These are phyloP conservation scores for Plantago major DNA, from an alignment of 257 asterid species.

Conservation along the genomic window DNA sequence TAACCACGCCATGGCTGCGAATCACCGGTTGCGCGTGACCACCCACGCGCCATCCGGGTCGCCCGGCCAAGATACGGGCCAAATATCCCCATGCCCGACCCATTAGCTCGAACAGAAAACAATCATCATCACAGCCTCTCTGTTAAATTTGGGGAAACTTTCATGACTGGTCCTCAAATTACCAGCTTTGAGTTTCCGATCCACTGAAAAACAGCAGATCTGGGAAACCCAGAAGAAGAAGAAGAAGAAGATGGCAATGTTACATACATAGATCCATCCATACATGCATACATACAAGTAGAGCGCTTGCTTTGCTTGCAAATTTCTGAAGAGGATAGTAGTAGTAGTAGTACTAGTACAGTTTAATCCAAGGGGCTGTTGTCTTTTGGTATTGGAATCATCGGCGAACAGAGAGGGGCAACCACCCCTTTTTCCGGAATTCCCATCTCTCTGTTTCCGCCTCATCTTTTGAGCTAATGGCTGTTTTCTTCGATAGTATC, in stretches of 20 bases:
- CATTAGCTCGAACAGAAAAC: slow-evolving; percentile 1
- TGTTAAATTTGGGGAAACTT: too few relatives aligned
- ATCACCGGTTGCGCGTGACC: slow-evolving; percentile 2
- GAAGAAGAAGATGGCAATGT: neutral
- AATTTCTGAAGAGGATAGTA: neutral
- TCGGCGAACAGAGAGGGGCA: slow-evolving; percentile 10
- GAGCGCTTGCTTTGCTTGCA: neutral
- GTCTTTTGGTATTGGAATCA: neutral
- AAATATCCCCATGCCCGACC: neutral
- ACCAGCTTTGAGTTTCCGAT: too few relatives aligned
- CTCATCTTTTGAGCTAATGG: neutral
- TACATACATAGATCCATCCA: too few relatives aligned
- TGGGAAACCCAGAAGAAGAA: neutral
- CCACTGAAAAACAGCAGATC: too few relatives aligned
- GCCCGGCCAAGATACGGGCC: slow-evolving; percentile 14
- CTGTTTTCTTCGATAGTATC: too few relatives aligned
- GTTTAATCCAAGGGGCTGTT: neutral
- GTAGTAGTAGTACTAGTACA: too few relatives aligned
- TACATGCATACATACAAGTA: too few relatives aligned
- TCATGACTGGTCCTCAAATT: too few relatives aligned
- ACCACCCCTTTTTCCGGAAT: neutral
- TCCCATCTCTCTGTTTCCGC: neutral
- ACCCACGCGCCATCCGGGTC: slow-evolving; percentile 11
- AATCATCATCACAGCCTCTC: slow-evolving; percentile 10
- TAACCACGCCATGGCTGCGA: slow-evolving; percentile 11